Evolutionary conservation across 345 rosid genomes (phyloP).

Genomic region (Salix koriyanagi): DNA sequence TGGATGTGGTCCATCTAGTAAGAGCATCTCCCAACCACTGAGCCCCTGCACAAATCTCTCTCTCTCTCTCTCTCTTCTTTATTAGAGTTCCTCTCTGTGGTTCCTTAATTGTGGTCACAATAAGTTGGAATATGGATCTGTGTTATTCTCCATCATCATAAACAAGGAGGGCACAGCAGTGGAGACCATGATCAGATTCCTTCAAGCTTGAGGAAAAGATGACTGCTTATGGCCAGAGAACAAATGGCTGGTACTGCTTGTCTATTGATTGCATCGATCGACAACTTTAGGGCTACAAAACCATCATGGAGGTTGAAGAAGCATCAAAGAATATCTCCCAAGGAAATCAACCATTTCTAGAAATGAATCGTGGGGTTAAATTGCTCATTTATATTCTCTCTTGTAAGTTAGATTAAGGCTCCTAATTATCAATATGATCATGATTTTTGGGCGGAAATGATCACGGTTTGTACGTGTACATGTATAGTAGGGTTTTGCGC

Average conservation of each 20-base stretch:
- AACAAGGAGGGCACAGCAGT: background rate
- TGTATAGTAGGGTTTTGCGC: background rate
- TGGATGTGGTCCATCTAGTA: background rate
- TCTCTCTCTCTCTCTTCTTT: background rate
- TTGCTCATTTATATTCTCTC: background rate
- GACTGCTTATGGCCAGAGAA: slow-evolving; percentile 23
- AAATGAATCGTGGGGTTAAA: background rate
- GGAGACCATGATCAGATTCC: background rate
- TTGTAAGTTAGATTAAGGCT: background rate
- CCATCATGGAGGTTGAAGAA: background rate
- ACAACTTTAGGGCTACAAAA: background rate
- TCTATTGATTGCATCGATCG: background rate
- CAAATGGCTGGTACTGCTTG: background rate
- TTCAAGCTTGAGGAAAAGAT: slow-evolving; percentile 22
- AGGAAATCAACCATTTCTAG: no score
- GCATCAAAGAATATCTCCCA: background rate
- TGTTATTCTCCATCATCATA: slow-evolving; percentile 11
- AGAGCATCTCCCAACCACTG: background rate
- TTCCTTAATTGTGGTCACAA: background rate
- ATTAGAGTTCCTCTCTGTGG: background rate
- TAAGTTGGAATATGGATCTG: slow-evolving; percentile 1
- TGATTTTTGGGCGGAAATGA: background rate
- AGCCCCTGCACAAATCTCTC: background rate
- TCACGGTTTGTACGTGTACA: no score
- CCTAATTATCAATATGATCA: background rate